Base-by-base conservation (phyloP, 2,329 filamentous ascomycete species). In the Knufia petricola region DNA sequence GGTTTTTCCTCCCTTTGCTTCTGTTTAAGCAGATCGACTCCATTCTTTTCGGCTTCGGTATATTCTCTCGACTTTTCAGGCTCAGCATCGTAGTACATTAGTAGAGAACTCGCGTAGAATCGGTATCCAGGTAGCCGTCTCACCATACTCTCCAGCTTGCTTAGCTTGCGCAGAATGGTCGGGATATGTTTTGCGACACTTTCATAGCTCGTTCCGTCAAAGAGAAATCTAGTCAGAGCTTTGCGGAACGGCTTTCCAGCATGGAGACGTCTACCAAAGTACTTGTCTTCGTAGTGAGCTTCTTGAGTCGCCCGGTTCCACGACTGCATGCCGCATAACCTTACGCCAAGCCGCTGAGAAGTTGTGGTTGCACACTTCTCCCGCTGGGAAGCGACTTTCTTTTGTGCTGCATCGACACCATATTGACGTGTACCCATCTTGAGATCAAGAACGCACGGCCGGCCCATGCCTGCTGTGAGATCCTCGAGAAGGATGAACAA, bases 401-500 rank as follows among this genome's bases (percentile, higher is more conserved):
- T 94, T 37, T 87, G 81, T 46, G 78, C 82, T 1, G 92, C 92
- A 58, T 96, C 89, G 10, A 96, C 81, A 6, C 92, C 92, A 63
- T 95, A 96, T 63, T 98, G 92, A 1, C 92, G 82, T 6, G 92
- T 98, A 17, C 92, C 92, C 92, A 98, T 98, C 64, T 98, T 98
- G 53, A 98, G 73, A 63, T 98, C 92, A 66, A 98, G 84, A 51
- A 98, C 94, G 67, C 92, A 96, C 3, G 92, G 92, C 44, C 85
- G 82, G 63, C 87, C 89, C 92, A 98, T 96, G 28, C 90, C 90
- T 1, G 90, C 86, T 1, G 92, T 98, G 41, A 98, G 76, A 63
- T 98, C 92, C 66, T 98, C 92, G 8, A 98, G 71, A 1, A 98
- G 74, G 12, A 98, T 72, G 63, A 98, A 98, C 63, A 90, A 94